Conservation (phyloP, 768 basidiomycete species). For the Cystofilobasidium macerans region DNA sequence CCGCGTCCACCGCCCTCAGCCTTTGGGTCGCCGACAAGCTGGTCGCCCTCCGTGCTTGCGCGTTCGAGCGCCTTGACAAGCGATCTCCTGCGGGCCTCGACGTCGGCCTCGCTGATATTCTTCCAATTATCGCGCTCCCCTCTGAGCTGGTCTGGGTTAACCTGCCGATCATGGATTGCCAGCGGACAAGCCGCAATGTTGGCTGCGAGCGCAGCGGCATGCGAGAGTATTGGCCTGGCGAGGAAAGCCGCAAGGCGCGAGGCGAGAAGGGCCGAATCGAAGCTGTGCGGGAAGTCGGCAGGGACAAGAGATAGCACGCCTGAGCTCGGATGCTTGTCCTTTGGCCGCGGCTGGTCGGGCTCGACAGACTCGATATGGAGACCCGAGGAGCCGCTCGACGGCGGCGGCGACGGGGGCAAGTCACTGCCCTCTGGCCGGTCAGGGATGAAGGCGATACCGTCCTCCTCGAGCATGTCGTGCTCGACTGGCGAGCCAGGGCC, state of each 20-base stretch:
- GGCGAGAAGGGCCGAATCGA: neutral
- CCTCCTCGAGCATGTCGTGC: neutral
- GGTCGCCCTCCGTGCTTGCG: slow-evolving; percentile 30
- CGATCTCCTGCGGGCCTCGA: slow-evolving; percentile 31
- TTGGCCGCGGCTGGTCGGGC: no score
- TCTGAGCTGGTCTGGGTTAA: slow-evolving; percentile 39
- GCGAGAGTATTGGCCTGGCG: slow-evolving; percentile 31
- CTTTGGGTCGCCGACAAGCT: slow-evolving; percentile 27
- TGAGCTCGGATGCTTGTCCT: neutral
- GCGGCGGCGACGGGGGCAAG: neutral
- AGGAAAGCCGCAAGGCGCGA: slow-evolving; percentile 33
- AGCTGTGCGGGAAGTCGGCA: neutral
- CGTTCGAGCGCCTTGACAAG: slow-evolving; percentile 34
- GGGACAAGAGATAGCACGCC: neutral
- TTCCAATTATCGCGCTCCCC: slow-evolving; percentile 38
- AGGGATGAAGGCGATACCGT: slow-evolving; percentile 2
- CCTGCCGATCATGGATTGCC: slow-evolving; percentile 33
- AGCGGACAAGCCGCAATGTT: slow-evolving; percentile 36
- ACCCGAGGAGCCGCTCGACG: no score
- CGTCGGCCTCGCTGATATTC: slow-evolving; percentile 29
- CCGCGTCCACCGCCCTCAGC: slow-evolving; percentile 30
- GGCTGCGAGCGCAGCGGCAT: slow-evolving; percentile 27
- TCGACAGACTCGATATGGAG: no score
- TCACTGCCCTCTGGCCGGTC: neutral
- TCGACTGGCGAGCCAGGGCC: slow-evolving; percentile 7